Conservation (phyloP, 495 filamentous ascomycete genomes). For the Hyaloscypha finlandica region DNA sequence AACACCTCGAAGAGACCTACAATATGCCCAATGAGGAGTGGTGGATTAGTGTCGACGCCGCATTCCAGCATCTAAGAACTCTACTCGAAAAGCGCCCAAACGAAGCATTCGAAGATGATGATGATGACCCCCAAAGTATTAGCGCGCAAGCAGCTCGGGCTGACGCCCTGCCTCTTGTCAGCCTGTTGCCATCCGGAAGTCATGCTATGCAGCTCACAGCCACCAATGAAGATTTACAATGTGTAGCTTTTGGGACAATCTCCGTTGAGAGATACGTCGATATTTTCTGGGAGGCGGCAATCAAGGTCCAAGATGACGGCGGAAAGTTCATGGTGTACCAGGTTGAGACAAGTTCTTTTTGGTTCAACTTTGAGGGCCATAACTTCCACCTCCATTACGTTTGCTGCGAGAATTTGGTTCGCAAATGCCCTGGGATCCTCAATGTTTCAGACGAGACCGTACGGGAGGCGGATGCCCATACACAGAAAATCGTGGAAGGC, state of each 20-base stretch:
- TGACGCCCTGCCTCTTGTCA: slow-evolving; percentile 3
- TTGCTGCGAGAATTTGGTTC: slow-evolving; percentile 16
- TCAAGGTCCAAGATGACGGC: not conserved
- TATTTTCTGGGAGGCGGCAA: slow-evolving; percentile 19
- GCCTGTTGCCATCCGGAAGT: not conserved
- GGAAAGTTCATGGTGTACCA: slow-evolving; percentile 14
- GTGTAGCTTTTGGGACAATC: slow-evolving; percentile 14
- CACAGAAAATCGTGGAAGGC: not conserved
- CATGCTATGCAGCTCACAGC: not conserved
- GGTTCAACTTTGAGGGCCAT: slow-evolving; percentile 10
- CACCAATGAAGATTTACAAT: slow-evolving; percentile 15
- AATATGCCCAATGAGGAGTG: not conserved
- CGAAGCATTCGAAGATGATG: not conserved
- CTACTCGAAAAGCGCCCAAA: not conserved
- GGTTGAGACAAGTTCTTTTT: slow-evolving; percentile 5
- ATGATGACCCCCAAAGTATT: not conserved
- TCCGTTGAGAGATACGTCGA: slow-evolving; percentile 1
- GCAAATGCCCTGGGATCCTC: slow-evolving; percentile 10
- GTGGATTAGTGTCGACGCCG: not conserved
- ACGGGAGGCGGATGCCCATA: not conserved
- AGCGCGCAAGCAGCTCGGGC: slow-evolving; percentile 6
- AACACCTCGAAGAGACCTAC: not conserved
- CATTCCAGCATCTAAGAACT: slow-evolving; percentile 2
- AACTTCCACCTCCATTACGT: slow-evolving; percentile 20
- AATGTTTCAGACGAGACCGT: not conserved